Evolutionary conservation across 2,329 filamentous ascomycete species (phyloP), one percentile per base, ranked within the genome.

Genomic region (Aspergillus sp.): DNA sequence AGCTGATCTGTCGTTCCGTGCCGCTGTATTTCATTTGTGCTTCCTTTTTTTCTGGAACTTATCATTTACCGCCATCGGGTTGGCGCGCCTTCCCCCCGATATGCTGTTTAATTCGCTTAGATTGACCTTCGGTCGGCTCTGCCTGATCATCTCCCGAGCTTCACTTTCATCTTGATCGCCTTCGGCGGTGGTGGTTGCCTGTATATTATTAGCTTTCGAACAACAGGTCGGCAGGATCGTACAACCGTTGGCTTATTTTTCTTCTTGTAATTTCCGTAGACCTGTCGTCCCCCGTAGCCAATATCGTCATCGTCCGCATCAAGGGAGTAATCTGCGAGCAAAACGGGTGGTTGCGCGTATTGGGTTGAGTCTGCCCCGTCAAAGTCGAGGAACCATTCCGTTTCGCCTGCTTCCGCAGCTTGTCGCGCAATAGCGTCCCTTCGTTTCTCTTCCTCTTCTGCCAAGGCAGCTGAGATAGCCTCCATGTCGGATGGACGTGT

Each of bases 351-450:
- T 50, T 69, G 61, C 3, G 66, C 57, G 57, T 65, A 60, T 28
- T 64, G 63, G 13, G 58, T 45, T 4, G 63, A 19, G 50, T 62
- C 59, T 4, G 55, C 68, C 5, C 64, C 64, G 3, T 71, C 69
- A 13, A 74, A 72, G 47, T 80, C 70, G 54, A 80, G 61, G 23
- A 80, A 75, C 79, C 79, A 81, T 65, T 80, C 74, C 7, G 77
- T 76, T 64, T 81, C 79, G 19, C 79, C 79, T 0, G 77, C 74
- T 52, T 80, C 78, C 3, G 76, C 77, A 9, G 78, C 78, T 64
- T 79, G 76, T 31, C 74, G 73, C 8, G 76, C 67, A 59, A 80
- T 58, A 4, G 78, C 77, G 34, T 77, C 74, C 30, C 73, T 71
- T 5, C 78, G 75, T 60, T 78, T 79, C 22, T 74, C 71, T 57